These are phyloP conservation scores for Phlebopus sp. DNA, from an alignment of 1,284 basidiomycete species.

Conservation along the genomic window DNA sequence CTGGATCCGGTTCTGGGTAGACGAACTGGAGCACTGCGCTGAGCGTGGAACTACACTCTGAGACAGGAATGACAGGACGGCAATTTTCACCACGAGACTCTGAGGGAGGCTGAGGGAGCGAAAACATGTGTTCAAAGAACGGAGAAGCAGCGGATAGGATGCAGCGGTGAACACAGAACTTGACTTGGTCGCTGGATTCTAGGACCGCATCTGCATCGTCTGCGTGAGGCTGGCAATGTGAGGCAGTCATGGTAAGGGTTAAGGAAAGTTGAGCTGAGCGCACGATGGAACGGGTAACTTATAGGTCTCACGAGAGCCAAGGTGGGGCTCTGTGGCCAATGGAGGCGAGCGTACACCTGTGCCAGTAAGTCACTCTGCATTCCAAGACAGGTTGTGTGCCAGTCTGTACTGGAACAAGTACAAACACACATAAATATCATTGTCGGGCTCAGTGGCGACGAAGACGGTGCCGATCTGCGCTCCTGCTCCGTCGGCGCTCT, in stretches of 20 bases:
- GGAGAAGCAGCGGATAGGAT: conserved; percentile 61
- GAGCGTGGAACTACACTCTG: conserved; percentile 46
- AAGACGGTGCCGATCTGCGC: conserved; percentile 9
- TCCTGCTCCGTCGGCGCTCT: conserved; percentile 16
- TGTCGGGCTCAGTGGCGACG: conserved; percentile 5
- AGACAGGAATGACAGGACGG: conserved; percentile 52
- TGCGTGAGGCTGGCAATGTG: conserved; percentile 36
- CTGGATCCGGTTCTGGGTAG: conserved; percentile 50
- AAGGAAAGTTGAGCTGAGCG: not conserved
- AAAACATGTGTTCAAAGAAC: conserved; percentile 68
- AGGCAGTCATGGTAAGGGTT: conserved; percentile 25
- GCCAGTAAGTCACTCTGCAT: conserved; percentile 11
- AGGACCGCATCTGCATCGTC: conserved; percentile 56
- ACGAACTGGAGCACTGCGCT: conserved; percentile 53
- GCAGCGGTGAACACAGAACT: conserved; percentile 61
- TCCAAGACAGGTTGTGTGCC: conserved; percentile 13
- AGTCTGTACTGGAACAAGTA: conserved; percentile 6
- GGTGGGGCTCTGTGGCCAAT: conserved; percentile 1
- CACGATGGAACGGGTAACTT: conserved; percentile 10
- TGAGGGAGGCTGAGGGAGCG: conserved; percentile 51
- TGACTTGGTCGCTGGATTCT: conserved; percentile 43
- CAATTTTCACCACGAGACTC: conserved; percentile 17
- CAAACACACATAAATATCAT: conserved; percentile 22
- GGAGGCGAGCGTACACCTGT: conserved; percentile 11
- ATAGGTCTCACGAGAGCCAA: conserved; percentile 16